Conservation (phyloP, 768 basidiomycete genomes). For the Dentipellis sp. region DNA sequence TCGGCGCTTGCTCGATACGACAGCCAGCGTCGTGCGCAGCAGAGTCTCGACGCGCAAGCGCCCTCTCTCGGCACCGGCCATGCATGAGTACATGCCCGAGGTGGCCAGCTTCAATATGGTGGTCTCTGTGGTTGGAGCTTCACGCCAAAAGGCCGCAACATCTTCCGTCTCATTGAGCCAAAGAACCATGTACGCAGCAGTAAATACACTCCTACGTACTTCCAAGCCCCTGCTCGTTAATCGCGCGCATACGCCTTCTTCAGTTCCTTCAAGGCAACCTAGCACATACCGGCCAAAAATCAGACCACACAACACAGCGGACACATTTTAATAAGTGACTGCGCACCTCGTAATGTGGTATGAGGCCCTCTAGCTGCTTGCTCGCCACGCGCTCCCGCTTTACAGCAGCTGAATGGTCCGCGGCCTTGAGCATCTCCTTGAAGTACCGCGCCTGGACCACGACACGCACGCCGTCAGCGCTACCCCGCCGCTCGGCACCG, state of each 20-base stretch:
- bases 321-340: neutral
- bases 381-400: neutral
- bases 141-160: too few relatives aligned
- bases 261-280: slow-evolving; percentile 9
- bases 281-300: neutral
- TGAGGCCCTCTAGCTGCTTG: slow-evolving; percentile 4
- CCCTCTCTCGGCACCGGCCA: too few relatives aligned
- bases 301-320: neutral
- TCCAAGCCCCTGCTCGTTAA: too few relatives aligned
- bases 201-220: too few relatives aligned
- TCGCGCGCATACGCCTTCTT: slow-evolving; percentile 6
- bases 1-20: too few relatives aligned
- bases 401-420: slow-evolving; percentile 4
- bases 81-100: too few relatives aligned
- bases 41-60: too few relatives aligned
- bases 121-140: too few relatives aligned
- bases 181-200: too few relatives aligned
- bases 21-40: too few relatives aligned
- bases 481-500: neutral
- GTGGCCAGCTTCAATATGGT: too few relatives aligned
- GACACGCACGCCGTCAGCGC: neutral
- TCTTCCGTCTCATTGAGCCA: too few relatives aligned
- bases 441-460: slow-evolving; percentile 10
- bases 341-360: slow-evolving; percentile 9
- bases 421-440: slow-evolving; percentile 12